Evolutionary conservation across 2,329 filamentous ascomycete species (phyloP).

Genomic region (Penicillium sp.): DNA sequence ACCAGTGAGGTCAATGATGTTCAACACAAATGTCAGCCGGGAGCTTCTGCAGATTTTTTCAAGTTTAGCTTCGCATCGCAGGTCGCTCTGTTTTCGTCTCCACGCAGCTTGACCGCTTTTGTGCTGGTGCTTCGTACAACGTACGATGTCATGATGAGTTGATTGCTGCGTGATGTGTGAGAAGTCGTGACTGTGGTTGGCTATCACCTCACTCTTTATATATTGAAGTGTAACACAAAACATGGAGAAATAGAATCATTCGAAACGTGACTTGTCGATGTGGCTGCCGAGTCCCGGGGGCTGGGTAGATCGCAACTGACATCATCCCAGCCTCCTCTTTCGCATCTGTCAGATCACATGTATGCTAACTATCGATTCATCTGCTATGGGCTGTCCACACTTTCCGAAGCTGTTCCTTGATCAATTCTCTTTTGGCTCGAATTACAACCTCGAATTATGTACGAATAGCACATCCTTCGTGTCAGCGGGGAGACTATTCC

Average conservation of each 20-base stretch:
- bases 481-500: background rate
- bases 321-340: background rate
- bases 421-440: too few species aligned
- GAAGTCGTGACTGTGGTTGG: background rate
- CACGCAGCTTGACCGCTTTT: constrained; percentile 13
- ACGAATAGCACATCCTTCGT: background rate
- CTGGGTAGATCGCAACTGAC: background rate
- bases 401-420: background rate
- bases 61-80: background rate
- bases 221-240: background rate
- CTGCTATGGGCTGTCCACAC: too few species aligned
- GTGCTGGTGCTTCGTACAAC: background rate
- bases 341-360: background rate
- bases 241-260: background rate
- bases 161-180: background rate
- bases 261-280: background rate
- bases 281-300: background rate
- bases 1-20: constrained; percentile 21
- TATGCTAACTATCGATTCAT: too few species aligned
- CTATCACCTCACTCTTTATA: background rate
- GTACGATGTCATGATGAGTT: background rate
- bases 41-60: constrained; percentile 12
- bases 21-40: constrained; percentile 22
- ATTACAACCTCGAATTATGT: background rate
- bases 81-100: constrained; percentile 5